These are phyloP conservation scores for Orobanche coerulescens DNA, from an alignment of 257 asterid genomes.

Conservation along the genomic window DNA sequence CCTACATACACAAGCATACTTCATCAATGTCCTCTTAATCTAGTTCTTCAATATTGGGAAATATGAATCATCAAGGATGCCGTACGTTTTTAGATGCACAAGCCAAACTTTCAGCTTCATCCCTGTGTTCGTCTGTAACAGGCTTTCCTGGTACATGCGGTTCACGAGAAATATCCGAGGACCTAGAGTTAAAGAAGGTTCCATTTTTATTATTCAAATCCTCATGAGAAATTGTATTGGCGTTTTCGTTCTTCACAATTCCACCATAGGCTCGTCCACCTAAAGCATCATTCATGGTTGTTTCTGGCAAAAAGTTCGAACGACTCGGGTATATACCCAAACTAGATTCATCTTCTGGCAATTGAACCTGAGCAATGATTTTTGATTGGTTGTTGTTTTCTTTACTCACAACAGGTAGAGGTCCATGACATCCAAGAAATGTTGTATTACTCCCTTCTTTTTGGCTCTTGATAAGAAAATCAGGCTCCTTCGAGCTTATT, in stretches of 20 bases:
- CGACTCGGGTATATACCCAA: background rate
- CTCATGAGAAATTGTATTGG: constrained; percentile 18
- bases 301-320: too few relatives aligned
- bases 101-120: constrained; percentile 32
- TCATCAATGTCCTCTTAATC: constrained; percentile 2
- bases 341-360: constrained; percentile 21
- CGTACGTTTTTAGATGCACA: constrained; percentile 42
- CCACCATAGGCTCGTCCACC: background rate
- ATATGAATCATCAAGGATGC: constrained; percentile 7
- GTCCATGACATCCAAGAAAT: constrained; percentile 18
- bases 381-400: constrained; percentile 27
- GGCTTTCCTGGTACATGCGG: constrained; percentile 21
- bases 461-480: constrained; percentile 32
- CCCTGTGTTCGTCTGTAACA: constrained; percentile 32
- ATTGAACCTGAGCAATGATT: constrained; percentile 18
- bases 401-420: constrained; percentile 6
- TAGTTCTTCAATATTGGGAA: constrained; percentile 8
- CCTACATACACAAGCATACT: constrained; percentile 31
- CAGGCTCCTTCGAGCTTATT: constrained; percentile 25
- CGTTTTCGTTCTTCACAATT: constrained; percentile 6
- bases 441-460: constrained; percentile 16
- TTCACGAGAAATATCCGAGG: constrained; percentile 22
- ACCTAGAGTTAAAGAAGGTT: constrained; percentile 21
- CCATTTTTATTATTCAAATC: constrained; percentile 21
- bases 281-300: background rate